A percentile compares a stretch with the other conserved stretches of the same genome.
Conservation (phyloP, 179 eudicot species). For the Drosera spatulata region DNA sequence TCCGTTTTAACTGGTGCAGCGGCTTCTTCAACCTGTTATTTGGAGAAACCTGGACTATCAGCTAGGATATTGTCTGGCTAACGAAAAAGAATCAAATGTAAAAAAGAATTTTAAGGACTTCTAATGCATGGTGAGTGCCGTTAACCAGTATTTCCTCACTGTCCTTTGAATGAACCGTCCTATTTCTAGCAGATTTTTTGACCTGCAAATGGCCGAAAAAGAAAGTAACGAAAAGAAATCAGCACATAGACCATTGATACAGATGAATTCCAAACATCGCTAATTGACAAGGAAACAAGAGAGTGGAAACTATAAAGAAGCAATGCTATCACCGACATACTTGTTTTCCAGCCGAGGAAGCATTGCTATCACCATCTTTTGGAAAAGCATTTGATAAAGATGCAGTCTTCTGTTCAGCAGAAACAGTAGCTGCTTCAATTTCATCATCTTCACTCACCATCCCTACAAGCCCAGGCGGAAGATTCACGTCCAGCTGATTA, state of each 20-base stretch:
- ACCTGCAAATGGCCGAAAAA: no score
- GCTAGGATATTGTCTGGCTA: neutral
- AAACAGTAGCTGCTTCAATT: slow-evolving; percentile 11
- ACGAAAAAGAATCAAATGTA: neutral
- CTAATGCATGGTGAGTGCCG: no score
- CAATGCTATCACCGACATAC: slow-evolving; percentile 1
- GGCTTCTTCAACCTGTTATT: slow-evolving; percentile 14
- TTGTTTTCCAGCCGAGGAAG: slow-evolving; percentile 15
- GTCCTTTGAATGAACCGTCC: no score
- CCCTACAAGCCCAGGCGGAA: slow-evolving; percentile 55
- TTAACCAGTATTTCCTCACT: no score
- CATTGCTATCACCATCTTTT: slow-evolving; percentile 11
- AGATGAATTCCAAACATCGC: no score
- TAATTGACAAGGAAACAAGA: no score
- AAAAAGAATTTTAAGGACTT: no score
- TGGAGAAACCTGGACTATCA: slow-evolving; percentile 5
- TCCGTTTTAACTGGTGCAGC: slow-evolving; percentile 26
- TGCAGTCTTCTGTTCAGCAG: slow-evolving; percentile 14
- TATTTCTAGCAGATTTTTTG: no score
- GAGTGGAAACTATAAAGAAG: no score
- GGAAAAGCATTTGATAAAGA: slow-evolving; percentile 15
- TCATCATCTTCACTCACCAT: slow-evolving; percentile 22
- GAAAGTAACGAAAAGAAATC: no score
- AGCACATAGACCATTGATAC: no score
- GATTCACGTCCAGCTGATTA: slow-evolving; percentile 69